Evolutionary conservation across 2,329 filamentous ascomycete genomes (phyloP).

Genomic region (Thelonectria discophora): DNA sequence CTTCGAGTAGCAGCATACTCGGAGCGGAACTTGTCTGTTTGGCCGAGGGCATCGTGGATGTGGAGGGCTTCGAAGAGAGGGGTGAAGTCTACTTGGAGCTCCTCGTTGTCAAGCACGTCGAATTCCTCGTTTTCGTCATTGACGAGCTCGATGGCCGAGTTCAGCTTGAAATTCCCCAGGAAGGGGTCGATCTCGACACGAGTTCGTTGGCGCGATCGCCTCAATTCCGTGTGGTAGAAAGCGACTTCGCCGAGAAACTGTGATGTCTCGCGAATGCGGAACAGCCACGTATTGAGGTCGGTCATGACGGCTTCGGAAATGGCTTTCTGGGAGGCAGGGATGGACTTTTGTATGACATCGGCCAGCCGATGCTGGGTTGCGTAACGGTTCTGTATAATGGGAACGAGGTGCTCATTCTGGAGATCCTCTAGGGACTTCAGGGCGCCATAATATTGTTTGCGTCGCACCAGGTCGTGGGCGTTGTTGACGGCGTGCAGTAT

Average conservation of each 20-base stretch:
- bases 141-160: conserved; percentile 94
- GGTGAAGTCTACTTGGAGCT: conserved; percentile 92
- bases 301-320: conserved; percentile 98
- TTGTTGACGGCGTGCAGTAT: conserved; percentile 93
- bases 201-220: conserved; percentile 83
- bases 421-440: conserved; percentile 93
- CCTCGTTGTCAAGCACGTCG: conserved; percentile 93
- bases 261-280: conserved; percentile 91
- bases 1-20: conserved; percentile 93
- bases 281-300: conserved; percentile 97
- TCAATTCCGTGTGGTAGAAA: conserved; percentile 93
- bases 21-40: conserved; percentile 87
- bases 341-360: conserved; percentile 94
- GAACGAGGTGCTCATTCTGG: conserved; percentile 89
- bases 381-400: conserved; percentile 79
- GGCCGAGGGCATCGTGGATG: conserved; percentile 93
- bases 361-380: conserved; percentile 95
- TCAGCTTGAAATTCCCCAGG: conserved; percentile 85
- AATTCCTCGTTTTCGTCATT: conserved; percentile 96
- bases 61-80: conserved; percentile 95
- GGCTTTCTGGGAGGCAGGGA: conserved; percentile 88
- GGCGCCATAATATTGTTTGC: conserved; percentile 95
- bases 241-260: conserved; percentile 96
- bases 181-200: conserved; percentile 79
- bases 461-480: conserved; percentile 88